These are phyloP conservation scores for Alternaria gaisen DNA, from an alignment of 2,329 filamentous ascomycete species.

Conservation along the genomic window DNA sequence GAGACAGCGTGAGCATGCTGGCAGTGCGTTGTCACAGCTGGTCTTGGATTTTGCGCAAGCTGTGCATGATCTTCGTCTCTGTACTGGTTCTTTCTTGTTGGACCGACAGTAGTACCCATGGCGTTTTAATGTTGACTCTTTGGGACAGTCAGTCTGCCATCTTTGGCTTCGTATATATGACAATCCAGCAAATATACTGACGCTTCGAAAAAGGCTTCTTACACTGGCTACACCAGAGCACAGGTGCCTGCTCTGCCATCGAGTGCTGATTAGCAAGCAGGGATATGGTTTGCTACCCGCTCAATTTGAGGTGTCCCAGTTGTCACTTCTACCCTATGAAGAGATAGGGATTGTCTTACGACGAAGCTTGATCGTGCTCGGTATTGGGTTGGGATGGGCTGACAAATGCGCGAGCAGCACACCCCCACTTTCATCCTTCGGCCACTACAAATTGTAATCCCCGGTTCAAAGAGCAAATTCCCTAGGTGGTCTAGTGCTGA, in stretches of 20 bases:
- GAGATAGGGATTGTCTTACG: background rate
- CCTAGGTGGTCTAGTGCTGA: background rate
- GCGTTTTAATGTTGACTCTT: slow-evolving; percentile 4
- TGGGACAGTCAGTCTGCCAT: background rate
- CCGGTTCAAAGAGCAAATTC: background rate
- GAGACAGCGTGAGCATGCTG: slow-evolving; percentile 6
- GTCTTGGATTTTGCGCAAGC: slow-evolving; percentile 13
- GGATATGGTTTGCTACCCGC: background rate
- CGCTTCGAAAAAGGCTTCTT: slow-evolving; percentile 7
- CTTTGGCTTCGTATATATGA: too few relatives aligned
- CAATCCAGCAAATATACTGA: background rate
- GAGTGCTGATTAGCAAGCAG: background rate
- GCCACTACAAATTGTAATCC: slow-evolving; percentile 5
- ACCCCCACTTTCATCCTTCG: slow-evolving; percentile 5
- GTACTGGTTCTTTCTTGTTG: background rate
- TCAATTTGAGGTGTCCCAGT: background rate
- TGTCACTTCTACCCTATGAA: background rate
- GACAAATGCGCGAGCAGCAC: background rate
- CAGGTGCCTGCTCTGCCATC: slow-evolving; percentile 1
- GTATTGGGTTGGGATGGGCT: background rate
- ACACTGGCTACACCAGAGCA: slow-evolving; percentile 7
- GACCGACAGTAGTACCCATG: slow-evolving; percentile 9
- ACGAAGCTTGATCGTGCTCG: background rate
- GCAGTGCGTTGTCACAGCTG: slow-evolving; percentile 5
- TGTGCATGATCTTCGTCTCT: slow-evolving; percentile 10